A percentile compares a stretch with the other conserved stretches of the same genome.
Conservation (phyloP, 495 filamentous ascomycete species). For the Daldinia childiae region DNA sequence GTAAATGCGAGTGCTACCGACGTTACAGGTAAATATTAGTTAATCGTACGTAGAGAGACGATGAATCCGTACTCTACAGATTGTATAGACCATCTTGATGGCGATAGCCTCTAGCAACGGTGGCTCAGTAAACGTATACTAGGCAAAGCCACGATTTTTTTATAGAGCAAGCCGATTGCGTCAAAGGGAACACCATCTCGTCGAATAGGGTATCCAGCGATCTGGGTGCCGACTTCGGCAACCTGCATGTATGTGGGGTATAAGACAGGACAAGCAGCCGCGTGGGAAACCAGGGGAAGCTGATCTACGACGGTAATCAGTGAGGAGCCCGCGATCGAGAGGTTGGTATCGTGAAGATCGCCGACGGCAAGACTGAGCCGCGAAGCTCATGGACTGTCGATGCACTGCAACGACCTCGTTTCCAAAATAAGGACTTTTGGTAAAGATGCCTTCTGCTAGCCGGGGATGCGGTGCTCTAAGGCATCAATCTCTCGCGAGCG, state of each 20-base stretch:
- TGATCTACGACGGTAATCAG: conserved; percentile 31
- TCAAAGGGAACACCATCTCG: conserved; percentile 41
- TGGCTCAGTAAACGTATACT: conserved; percentile 8
- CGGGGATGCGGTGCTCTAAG: conserved; percentile 20
- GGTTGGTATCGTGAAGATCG: conserved; percentile 38
- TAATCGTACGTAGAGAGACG: conserved; percentile 1
- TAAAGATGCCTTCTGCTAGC: not conserved
- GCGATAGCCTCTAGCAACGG: conserved; percentile 15
- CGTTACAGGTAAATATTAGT: conserved; percentile 14
- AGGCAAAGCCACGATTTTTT: conserved; percentile 12
- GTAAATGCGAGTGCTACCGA: conserved; percentile 15
- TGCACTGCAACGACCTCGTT: conserved; percentile 21
- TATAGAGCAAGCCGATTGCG: conserved; percentile 34
- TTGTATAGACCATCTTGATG: conserved; percentile 15
- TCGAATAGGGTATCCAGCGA: conserved; percentile 36
- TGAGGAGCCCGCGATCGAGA: conserved; percentile 21
- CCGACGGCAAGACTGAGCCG: conserved; percentile 27
- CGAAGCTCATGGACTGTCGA: conserved; percentile 18
- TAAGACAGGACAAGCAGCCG: conserved; percentile 36
- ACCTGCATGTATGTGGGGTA: conserved; percentile 40
- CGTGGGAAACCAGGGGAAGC: conserved; percentile 24
- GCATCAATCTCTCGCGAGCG: conserved; percentile 30
- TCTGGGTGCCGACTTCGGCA: conserved; percentile 43
- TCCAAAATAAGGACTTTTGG: conserved; percentile 3
- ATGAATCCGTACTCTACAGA: conserved; percentile 19